Evolutionary conservation across 176 grass and related monocot species (phyloP), one percentile per base, ranked within the genome.

Genomic region (Thalia dealbata): DNA sequence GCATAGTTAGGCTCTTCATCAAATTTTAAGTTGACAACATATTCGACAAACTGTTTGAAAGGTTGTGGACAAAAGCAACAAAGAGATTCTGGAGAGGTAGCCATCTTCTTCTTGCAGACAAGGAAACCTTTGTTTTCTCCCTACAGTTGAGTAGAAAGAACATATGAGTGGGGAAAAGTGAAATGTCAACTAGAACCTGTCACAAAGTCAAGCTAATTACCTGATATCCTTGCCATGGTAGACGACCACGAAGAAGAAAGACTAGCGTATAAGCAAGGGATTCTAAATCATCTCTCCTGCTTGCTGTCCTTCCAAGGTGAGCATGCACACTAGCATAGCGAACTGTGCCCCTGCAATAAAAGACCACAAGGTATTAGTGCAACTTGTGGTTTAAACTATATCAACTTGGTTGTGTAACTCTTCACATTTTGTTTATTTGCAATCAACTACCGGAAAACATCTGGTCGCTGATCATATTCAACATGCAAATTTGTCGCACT

Each of bases 101-200:
- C 91, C 95, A 95, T 99, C 83, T 99, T 99, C 77, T 99, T 99
- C 74, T 99, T 99, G 88, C 90, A 99, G 65, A 99, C 90, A 69
- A 95, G 88, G 70, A 99, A 99, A 23, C 90, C 81, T 80, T 99
- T 99, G 64, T 99, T 95, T 72, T 99, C 95, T 84, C 95, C 95
- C 95, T 99, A 72, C 84, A 29, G 60, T 14, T 21, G 77, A 72
- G 52, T 30, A 64, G 19, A 48, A 46, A 43, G 30, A 29, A 64
- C 10, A 41, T 3, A 70, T 52, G 64, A 14, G 38, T 63, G n/a
- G 64, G 32, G 69, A 22, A 28, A 74, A 22, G n/a, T 55, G 35
- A 43, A 26, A 76, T 2, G 8, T 51, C 23, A 55, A 50, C 44
- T 35, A 14, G 16, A 11, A 26, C 15, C 25, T 30, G 16, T 64